A percentile compares a stretch with the other conserved stretches of the same genome.
Evolutionary conservation across 164 flowering plant species (phyloP).

Genomic region (Piper betle): DNA sequence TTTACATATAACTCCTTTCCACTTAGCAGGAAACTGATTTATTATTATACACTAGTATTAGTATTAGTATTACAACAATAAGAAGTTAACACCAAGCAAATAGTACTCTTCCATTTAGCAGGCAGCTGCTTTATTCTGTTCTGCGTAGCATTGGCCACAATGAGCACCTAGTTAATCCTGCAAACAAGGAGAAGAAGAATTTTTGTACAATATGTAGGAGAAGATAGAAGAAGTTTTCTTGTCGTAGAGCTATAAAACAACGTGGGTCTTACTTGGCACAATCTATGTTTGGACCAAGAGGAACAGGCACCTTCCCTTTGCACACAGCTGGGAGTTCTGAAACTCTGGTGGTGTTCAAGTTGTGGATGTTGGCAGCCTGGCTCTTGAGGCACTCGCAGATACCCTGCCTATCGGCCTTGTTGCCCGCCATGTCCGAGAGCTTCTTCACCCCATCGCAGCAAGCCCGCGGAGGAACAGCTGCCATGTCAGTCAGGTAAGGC

Average conservation of each 20-base stretch:
- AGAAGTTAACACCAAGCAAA: no score
- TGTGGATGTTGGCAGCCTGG: background rate
- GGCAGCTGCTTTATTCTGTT: background rate
- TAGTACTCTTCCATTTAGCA: background rate
- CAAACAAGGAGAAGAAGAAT: background rate
- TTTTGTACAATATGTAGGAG: background rate
- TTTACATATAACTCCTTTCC: no score
- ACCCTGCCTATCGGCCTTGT: constrained; percentile 8
- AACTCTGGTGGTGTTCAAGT: background rate
- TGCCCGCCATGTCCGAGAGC: background rate
- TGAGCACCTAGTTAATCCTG: background rate
- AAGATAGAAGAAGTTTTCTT: background rate
- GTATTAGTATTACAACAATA: no score
- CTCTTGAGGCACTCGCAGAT: constrained; percentile 21
- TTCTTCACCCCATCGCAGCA: constrained; percentile 22
- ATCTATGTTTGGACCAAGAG: background rate
- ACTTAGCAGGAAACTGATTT: no score
- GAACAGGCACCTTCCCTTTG: background rate
- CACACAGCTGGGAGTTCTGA: constrained; percentile 3
- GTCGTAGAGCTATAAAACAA: background rate
- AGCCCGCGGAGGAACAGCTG: constrained; percentile 8
- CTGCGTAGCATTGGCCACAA: background rate
- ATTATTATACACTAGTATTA: no score
- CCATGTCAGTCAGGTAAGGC: constrained; percentile 7
- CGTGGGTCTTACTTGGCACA: constrained; percentile 3